Evolutionary conservation across 805 yeast species (phyloP).

Genomic region (Dipodascus geniculatus): DNA sequence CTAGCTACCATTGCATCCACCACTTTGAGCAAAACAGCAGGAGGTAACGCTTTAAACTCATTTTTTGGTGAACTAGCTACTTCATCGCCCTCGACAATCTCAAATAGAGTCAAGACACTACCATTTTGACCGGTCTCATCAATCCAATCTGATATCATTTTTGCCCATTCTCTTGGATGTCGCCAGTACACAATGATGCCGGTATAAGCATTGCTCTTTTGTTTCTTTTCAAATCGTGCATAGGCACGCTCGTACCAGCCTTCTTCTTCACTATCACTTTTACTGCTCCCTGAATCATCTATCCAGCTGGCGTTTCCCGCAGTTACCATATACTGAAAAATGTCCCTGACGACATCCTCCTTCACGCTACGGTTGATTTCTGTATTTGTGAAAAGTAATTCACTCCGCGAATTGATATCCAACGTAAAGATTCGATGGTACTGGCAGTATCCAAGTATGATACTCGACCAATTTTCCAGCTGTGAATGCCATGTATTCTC

Average conservation of each 20-base stretch:
- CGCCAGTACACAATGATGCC: constrained; percentile 48
- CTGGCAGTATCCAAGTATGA: constrained; percentile 53
- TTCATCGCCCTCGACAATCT: constrained; percentile 55
- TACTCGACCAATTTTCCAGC: constrained; percentile 60
- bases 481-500: constrained; percentile 68
- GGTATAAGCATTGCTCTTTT: constrained; percentile 5
- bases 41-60: constrained; percentile 54
- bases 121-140: constrained; percentile 70
- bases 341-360: constrained; percentile 41
- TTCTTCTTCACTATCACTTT: constrained; percentile 5
- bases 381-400: constrained; percentile 22
- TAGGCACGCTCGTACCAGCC: constrained; percentile 35
- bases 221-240: constrained; percentile 34
- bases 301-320: constrained; percentile 47
- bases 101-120: constrained; percentile 70
- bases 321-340: constrained; percentile 45
- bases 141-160: constrained; percentile 52
- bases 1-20: constrained; percentile 48
- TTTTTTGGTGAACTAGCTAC: constrained; percentile 30
- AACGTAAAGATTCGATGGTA: constrained; percentile 44
- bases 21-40: constrained; percentile 39
- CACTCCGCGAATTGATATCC: constrained; percentile 27
- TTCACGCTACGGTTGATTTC: constrained; percentile 33
- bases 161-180: constrained; percentile 56
- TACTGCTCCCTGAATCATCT: constrained; percentile 13